Conservation (phyloP, 208 protist species). For the Trypanosoma rangeli region DNA sequence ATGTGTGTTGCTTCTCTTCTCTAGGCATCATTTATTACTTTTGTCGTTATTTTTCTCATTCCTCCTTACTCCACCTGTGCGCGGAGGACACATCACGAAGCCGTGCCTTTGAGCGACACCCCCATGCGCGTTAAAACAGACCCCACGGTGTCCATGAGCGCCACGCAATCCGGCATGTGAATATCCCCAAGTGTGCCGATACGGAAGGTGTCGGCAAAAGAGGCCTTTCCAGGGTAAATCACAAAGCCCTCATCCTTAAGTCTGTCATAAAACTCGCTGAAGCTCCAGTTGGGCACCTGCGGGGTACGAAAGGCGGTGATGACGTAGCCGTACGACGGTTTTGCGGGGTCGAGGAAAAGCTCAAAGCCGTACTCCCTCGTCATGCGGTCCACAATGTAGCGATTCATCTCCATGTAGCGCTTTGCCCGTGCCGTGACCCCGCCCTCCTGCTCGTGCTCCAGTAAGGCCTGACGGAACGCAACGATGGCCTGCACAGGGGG, state of each 20-base stretch:
- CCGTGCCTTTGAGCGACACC: conserved; percentile 17
- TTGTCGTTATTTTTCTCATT: background rate
- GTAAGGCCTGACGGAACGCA: conserved; percentile 51
- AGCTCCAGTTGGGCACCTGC: conserved; percentile 44
- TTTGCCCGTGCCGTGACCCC: conserved; percentile 34
- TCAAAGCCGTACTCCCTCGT: conserved; percentile 40
- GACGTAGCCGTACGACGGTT: conserved; percentile 49
- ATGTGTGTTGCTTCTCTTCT: background rate
- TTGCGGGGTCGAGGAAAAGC: conserved; percentile 39
- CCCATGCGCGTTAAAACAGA: conserved; percentile 37
- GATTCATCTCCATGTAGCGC: conserved; percentile 45
- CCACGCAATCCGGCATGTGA: conserved; percentile 42
- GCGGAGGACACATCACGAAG: background rate
- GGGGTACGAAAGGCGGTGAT: conserved; percentile 59
- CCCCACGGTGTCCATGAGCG: conserved; percentile 39
- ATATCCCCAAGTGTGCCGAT: conserved; percentile 72
- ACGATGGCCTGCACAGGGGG: conserved; percentile 62
- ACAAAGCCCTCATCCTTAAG: conserved; percentile 51
- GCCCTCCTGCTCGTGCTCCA: conserved; percentile 49
- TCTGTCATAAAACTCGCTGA: conserved; percentile 47
- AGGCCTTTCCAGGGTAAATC: conserved; percentile 67
- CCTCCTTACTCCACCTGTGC: background rate
- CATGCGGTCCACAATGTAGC: conserved; percentile 47
- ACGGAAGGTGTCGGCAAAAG: conserved; percentile 60
- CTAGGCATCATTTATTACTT: background rate